Percentiles rank a stretch among this genome's conserved stretches.
phyloP scores from a whole-genome alignment of 352 stramenopile genomes.

The Blastocystis sp. region DNA sequence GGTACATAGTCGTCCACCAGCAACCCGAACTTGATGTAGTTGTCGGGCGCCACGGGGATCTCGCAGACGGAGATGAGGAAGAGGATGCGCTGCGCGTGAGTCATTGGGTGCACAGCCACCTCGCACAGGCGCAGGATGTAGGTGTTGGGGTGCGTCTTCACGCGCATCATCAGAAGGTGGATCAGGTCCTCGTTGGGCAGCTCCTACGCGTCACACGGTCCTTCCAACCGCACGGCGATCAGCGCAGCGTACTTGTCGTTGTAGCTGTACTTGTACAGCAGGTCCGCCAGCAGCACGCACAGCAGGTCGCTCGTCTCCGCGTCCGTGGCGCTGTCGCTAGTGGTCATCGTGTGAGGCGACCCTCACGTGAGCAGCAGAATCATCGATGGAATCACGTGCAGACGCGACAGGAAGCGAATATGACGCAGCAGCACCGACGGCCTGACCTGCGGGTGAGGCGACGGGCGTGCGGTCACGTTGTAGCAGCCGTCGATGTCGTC shows the following conservation, averaged over 20 bases:
- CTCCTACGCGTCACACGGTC: background rate
- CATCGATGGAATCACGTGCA: background rate
- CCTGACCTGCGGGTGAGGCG: background rate
- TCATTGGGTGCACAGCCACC: background rate
- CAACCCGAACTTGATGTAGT: constrained; percentile 25
- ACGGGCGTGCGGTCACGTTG: background rate
- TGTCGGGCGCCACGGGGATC: constrained; percentile 14
- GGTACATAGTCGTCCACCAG: constrained; percentile 13
- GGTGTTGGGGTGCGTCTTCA: background rate
- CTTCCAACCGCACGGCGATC: background rate
- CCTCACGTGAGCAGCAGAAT: background rate
- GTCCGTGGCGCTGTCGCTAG: background rate
- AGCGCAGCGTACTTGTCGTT: constrained; percentile 22
- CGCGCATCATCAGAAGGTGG: background rate
- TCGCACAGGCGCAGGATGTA: constrained; percentile 11
- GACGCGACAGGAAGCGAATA: background rate
- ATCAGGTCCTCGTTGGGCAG: background rate
- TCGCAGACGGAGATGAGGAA: constrained; percentile 28
- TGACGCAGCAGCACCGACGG: background rate
- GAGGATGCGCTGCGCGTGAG: background rate
- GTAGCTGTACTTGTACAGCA: constrained; percentile 30
- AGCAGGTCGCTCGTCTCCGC: constrained; percentile 1
- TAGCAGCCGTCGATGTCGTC: constrained; percentile 10
- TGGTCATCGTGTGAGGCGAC: background rate
- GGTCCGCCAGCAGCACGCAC: background rate